Evolutionary conservation across 305 asterid species (phyloP), one percentile per base, ranked within the genome.

Genomic region (Galium porrigens): DNA sequence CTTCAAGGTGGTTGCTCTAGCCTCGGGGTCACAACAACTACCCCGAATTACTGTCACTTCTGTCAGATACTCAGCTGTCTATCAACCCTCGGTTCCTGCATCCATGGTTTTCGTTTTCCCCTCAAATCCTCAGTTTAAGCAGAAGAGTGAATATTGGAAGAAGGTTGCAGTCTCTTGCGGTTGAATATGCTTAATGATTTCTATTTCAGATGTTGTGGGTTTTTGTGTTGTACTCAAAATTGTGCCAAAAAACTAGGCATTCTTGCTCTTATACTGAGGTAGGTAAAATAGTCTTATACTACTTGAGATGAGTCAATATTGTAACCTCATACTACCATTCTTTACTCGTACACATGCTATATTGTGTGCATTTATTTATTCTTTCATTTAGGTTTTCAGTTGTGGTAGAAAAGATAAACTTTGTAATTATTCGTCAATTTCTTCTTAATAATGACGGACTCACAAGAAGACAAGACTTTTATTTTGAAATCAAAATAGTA

Each of bases 31-130:
- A 14, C 87, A 81, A 74, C 96, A 79, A 78, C 96, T 94, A 73
- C 99, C 99, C 22, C 80, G 81, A 72, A 89, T 83, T 39, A 72
- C 81, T 2, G 71, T 89, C 74, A 83, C 80, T n/a, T 83, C 99
- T 0, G 78, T 77, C 49, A 81, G 97, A 74, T 85, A 89, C 69
- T 73, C 89, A 37, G 96, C 95, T 37, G 84, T 83, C 48, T 80
- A 87, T 69, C 95, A 83, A 62, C 88, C 95, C 36, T 82, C 99
- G 33, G 70, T 72, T 29, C 74, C 86, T 10, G 86, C 96, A 5
- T 79, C 95, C 5, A 68, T 81, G 1, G 75, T 92, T 73, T 89
- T 89, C 65, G 90, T 92, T 52, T 92, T 83, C 77, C 99, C 99
- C 15, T 77, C 94, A 1, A 80, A 78, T 68, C 95, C 95, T 73